Evolutionary conservation across 2,329 filamentous ascomycete species (phyloP).

Genomic region (Fusarium brevicatenulatum): DNA sequence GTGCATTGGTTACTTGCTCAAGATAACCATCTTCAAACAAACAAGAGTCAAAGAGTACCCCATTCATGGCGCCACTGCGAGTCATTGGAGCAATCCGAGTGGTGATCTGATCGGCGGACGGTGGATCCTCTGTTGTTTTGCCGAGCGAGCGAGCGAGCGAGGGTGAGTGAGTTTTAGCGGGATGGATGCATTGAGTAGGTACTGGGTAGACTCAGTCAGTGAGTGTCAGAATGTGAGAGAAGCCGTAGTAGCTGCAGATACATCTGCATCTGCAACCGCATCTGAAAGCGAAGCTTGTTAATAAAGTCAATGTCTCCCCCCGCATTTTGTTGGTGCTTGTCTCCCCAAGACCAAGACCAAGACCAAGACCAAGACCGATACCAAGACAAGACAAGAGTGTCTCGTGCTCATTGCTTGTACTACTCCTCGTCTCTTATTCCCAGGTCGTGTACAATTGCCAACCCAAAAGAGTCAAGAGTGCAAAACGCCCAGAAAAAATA

Average conservation of each 20-base stretch:
- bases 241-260: background rate
- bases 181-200: background rate
- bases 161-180: background rate
- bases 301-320: slow-evolving; percentile 38
- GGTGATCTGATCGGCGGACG: slow-evolving; percentile 44
- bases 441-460: slow-evolving; percentile 4
- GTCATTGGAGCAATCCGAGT: slow-evolving; percentile 35
- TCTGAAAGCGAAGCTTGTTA: slow-evolving; percentile 5
- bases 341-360: slow-evolving; percentile 15
- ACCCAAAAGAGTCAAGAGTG: slow-evolving; percentile 20
- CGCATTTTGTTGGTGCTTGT: slow-evolving; percentile 30
- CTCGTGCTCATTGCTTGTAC: background rate
- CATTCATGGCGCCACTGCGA: slow-evolving; percentile 39
- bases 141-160: slow-evolving; percentile 2
- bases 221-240: background rate
- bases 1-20: background rate
- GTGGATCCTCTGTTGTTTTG: slow-evolving; percentile 34
- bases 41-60: slow-evolving; percentile 8
- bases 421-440: slow-evolving; percentile 5
- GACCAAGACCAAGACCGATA: slow-evolving; percentile 2
- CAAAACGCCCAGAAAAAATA: slow-evolving; percentile 15
- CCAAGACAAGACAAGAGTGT: background rate
- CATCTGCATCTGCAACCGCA: background rate
- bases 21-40: background rate
- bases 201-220: background rate